Percentiles rank a stretch among this genome's conserved stretches.
phyloP scores from a whole-genome alignment of 2,329 filamentous ascomycete genomes.

The Phialophora verrucosa region DNA sequence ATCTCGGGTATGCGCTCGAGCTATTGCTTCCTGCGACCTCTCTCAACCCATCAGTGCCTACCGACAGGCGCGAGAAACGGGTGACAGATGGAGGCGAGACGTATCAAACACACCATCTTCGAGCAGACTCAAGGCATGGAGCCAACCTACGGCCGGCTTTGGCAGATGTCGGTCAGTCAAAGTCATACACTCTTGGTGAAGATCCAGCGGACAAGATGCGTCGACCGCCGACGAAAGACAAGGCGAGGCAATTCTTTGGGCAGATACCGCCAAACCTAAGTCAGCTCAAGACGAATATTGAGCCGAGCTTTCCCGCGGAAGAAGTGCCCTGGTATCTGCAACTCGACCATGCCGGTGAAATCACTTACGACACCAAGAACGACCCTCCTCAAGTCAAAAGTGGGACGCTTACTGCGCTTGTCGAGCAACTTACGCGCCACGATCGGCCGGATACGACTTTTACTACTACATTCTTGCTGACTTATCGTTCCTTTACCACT shows the following conservation, averaged over 20 bases:
- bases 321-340: conserved; percentile 83
- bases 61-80: conserved; percentile 56
- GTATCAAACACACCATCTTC: conserved; percentile 65
- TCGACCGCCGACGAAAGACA: conserved; percentile 50
- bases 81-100: conserved; percentile 43
- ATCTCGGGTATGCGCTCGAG: conserved; percentile 86
- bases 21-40: conserved; percentile 81
- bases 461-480: conserved; percentile 97
- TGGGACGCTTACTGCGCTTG: conserved; percentile 84
- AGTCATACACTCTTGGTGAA: conserved; percentile 49
- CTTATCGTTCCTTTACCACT: conserved; percentile 92
- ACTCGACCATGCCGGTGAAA: conserved; percentile 85
- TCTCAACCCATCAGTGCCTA: conserved; percentile 58
- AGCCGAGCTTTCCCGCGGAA: conserved; percentile 60
- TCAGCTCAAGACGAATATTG: conserved; percentile 25
- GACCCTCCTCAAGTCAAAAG: conserved; percentile 79
- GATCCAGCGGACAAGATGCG: conserved; percentile 47
- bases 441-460: conserved; percentile 94
- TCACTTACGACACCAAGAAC: conserved; percentile 86
- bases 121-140: conserved; percentile 45
- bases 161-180: conserved; percentile 52
- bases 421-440: conserved; percentile 93
- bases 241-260: conserved; percentile 56
- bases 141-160: conserved; percentile 46
- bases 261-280: conserved; percentile 50